phyloP scores from a whole-genome alignment of 495 filamentous ascomycete species.

The Delitschia confertaspora region DNA sequence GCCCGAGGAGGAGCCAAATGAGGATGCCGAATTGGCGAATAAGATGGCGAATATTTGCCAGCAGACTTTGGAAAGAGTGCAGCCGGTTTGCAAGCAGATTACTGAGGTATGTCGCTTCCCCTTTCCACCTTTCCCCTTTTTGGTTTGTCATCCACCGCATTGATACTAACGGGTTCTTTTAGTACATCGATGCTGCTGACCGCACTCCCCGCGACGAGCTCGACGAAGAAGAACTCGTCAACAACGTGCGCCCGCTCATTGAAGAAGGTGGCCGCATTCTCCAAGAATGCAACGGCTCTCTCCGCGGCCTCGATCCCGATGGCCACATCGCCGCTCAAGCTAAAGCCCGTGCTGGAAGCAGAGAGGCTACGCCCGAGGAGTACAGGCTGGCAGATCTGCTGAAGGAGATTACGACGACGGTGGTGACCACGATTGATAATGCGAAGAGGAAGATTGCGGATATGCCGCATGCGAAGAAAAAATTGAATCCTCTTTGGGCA shows the following conservation, averaged over 20 bases:
- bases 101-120: slow-evolving; percentile 51
- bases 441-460: slow-evolving; percentile 77
- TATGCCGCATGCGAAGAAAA: slow-evolving; percentile 92
- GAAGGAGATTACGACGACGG: slow-evolving; percentile 59
- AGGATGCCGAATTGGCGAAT: slow-evolving; percentile 65
- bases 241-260: slow-evolving; percentile 75
- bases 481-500: slow-evolving; percentile 80
- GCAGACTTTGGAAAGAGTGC: slow-evolving; percentile 72
- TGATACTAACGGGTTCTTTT: slow-evolving; percentile 15
- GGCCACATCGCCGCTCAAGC: slow-evolving; percentile 77
- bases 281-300: slow-evolving; percentile 78
- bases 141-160: neutral
- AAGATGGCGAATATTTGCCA: slow-evolving; percentile 68
- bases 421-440: slow-evolving; percentile 71
- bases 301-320: slow-evolving; percentile 85
- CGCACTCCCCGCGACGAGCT: slow-evolving; percentile 80
- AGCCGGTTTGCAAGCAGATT: slow-evolving; percentile 82
- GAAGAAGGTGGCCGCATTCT: slow-evolving; percentile 77
- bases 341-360: slow-evolving; percentile 69
- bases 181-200: slow-evolving; percentile 75
- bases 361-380: slow-evolving; percentile 79
- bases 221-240: slow-evolving; percentile 81
- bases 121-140: slow-evolving; percentile 7
- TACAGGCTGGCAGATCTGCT: slow-evolving; percentile 74
- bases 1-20: slow-evolving; percentile 48